Base-by-base conservation (phyloP, 163 green algal genomes). In the Prototheca wickerhamii region DNA sequence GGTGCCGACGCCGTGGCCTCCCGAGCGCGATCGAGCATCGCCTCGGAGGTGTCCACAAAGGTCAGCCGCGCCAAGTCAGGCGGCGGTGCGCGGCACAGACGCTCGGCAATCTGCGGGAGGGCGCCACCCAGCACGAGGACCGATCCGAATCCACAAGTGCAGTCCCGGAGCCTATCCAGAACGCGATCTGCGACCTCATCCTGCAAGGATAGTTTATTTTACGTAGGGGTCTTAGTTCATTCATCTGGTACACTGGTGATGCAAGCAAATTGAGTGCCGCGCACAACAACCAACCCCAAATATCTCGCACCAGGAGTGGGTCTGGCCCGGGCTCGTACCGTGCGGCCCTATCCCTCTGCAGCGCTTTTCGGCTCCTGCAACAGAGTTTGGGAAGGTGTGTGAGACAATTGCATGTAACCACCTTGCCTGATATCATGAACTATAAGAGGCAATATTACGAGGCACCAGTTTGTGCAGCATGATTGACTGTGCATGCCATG, bases 91-190 rank as follows among this genome's bases (percentile, higher is more conserved):
- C 72, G 61, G 0, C 60, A 52, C 42, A 91, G 61, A 4, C 72
- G 63, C 4, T 73, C 53, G 18, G 81, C 58, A 18, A 92, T 76
- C 29, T 76, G 21, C 6, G 51, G 49, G 66, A 83, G 81, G 31
- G 86, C 78, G 2, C 86, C 86, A 3, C 84, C 84, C 32, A 93
- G 59, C 4, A 93, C 69, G 23, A 84, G 74, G 1, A 76, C 84
- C 10, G 46, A 68, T 3, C 69, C 63, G 51, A 91, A 91, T 4
- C 32, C 67, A 0, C 76, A 40, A 6, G 74, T 74, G 69, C 83
- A 91, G 74, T 94, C 87, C 57, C 89, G 78, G 34, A 94, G 63
- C 0, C 87, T 71, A 58, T 94, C 87, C 21, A 94, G 58, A 60
- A 94, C 58, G 12, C 80, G 57, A 28, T 85, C 73, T 3, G 75